Percentiles rank a stretch among this genome's conserved stretches.
Conservation (phyloP, 371 early-diverging fungal genomes). For the Chytridiales sp. region DNA sequence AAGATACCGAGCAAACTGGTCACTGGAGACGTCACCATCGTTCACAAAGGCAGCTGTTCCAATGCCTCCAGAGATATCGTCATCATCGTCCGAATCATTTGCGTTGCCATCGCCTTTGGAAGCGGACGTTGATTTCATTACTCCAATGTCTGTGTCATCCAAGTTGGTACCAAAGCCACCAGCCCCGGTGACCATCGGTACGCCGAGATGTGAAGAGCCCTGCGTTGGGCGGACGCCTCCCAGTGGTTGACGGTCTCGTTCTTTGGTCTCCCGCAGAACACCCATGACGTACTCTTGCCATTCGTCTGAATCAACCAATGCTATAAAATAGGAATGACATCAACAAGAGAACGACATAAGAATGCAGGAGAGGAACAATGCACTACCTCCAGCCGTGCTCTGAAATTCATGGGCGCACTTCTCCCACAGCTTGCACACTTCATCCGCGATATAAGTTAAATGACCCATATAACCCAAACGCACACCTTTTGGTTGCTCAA, state of each 20-base stretch:
- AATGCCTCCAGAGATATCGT: conserved; percentile 41
- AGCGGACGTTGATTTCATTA: conserved; percentile 9
- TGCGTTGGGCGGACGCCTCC: conserved; percentile 77
- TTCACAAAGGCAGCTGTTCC: conserved; percentile 44
- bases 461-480: conserved; percentile 97
- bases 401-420: conserved; percentile 47
- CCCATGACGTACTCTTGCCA: conserved; percentile 86
- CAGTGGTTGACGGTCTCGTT: conserved; percentile 83
- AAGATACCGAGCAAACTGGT: conserved; percentile 69
- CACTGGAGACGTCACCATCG: conserved; percentile 54
- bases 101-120: conserved; percentile 15
- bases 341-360: neutral
- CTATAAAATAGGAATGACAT: conserved; percentile 19
- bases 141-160: conserved; percentile 26
- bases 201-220: too few species aligned
- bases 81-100: conserved; percentile 36
- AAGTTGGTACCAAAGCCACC: conserved; percentile 24
- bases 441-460: conserved; percentile 92
- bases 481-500: conserved; percentile 79
- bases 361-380: neutral
- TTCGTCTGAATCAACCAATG: conserved; percentile 67
- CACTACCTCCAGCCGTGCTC: conserved; percentile 48
- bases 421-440: conserved; percentile 83
- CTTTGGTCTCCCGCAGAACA: conserved; percentile 77
- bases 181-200: conserved; percentile 29